Evolutionary conservation across 768 basidiomycete genomes (phyloP), one percentile per base, ranked within the genome.

Genomic region (Tricholomella constricta): DNA sequence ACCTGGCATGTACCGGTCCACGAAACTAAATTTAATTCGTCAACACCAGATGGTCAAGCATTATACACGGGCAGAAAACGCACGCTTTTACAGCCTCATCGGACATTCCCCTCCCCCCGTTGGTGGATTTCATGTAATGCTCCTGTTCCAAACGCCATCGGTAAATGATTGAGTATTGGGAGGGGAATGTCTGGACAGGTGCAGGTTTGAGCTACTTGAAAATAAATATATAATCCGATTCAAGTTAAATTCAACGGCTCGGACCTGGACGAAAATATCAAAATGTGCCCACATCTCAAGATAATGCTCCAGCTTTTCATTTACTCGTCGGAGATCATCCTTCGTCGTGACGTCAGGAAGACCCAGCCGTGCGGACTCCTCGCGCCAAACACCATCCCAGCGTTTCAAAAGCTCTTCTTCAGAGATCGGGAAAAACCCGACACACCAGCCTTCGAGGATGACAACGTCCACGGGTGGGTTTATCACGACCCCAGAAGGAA

Each of bases 391-490:
- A 2, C 73, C 73, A 35, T 72, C 66, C 81, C 87, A 92, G 26
- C 78, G 72, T 34, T 64, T 64, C 38, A 82, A 75, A 29, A 93
- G 66, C 54, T 82, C 80, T 9, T 73, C 68, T 15, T 58, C 41
- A 0, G 73, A 61, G 6, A 91, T 75, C 1, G 92, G 86, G 45
- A 78, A 77, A 65, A 97, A 98, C 0, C 96, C 95, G 20, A 90
- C 83, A 69, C 88, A 94, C 97, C 97, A 99, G 9, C 97, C 97
- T 72, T 99, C 97, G 44, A 99, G 73, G 44, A 99, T 79, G 45
- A 98, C 87, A 12, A 98, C 74, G 64, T 99, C 92, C 5, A 64
- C 75, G 62, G 45, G 68, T 64, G 56, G 72, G 11, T 64, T 58
- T 6, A 93, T 73, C 2, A 72, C 58, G 57, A 53, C 34, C 40